Base-by-base conservation (phyloP, 2,329 filamentous ascomycete species). In the Scedosporium apiospermum region DNA sequence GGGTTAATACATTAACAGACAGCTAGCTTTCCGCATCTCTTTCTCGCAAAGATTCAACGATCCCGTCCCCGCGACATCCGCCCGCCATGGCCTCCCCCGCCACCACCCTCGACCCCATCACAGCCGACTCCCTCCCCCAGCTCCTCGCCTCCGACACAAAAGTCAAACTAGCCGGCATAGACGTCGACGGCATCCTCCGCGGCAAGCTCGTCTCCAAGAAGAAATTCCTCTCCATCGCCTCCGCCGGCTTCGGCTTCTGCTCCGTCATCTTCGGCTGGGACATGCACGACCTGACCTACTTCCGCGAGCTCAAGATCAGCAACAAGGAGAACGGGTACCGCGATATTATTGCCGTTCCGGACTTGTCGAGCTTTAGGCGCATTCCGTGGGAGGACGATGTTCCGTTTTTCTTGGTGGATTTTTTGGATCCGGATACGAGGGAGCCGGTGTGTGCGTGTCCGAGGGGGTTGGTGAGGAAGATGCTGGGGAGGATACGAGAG, bases 241-340 rank as follows among this genome's bases (percentile, higher is more conserved):
- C 84, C 51, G 82, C 86, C 55, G 93, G 92, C 60, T 96, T 96
- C 69, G 93, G 92, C 62, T 96, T 96, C 80, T 96, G 93, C 79
- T 95, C 90, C 21, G 91, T 96, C 67, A 86, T 96, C 67, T 96
- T 96, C 70, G 92, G 93, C 72, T 96, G 93, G 93, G 92, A 97
- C 75, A 96, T 96, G 91, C 92, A 97, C 75, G 93, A 97, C 71
- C 82, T 86, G 78, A 96, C 91, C 10, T 97, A 96, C 74, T 88
- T 90, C 73, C 86, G 83, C 68, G 92, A 96, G 76, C 83, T 96
- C 66, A 84, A 84, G 70, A 88, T 96, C 73, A 95, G 90, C 76
- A 96, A 96, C 77, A 89, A 90, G 68, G 88, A 91, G 70, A 96
- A 96, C 72, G 92, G 92, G 53, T 96, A 96, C 75, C 84, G 88